These are phyloP conservation scores for Phoma sp. DNA, from an alignment of 2,329 filamentous ascomycete genomes.

Conservation along the genomic window DNA sequence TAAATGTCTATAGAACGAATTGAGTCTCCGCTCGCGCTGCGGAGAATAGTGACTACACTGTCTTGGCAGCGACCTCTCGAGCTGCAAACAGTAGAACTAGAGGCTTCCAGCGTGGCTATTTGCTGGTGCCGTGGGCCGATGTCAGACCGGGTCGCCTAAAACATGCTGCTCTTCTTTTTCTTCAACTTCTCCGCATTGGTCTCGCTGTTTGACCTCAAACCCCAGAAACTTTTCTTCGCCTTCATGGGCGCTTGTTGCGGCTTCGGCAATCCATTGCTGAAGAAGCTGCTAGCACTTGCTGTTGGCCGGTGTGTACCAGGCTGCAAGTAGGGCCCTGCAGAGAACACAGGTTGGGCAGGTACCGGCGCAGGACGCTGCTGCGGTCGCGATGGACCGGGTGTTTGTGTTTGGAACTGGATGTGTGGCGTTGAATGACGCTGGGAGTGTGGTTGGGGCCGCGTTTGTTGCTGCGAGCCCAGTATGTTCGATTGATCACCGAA, in stretches of 20 bases:
- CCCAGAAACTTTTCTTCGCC: conserved; percentile 49
- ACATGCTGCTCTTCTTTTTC: conserved; percentile 55
- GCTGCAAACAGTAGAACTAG: too few relatives aligned
- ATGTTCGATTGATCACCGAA: conserved; percentile 62
- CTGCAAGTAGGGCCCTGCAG: conserved; percentile 42
- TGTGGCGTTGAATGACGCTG: conserved; percentile 34
- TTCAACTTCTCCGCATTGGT: conserved; percentile 41
- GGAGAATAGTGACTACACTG: too few relatives aligned
- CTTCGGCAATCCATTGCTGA: conserved; percentile 40
- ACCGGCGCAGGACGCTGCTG: conserved; percentile 24
- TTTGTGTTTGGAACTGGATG: conserved; percentile 24
- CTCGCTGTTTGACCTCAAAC: conserved; percentile 42
- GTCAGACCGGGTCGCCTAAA: conserved; percentile 32
- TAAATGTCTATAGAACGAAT: background rate
- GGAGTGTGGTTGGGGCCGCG: conserved; percentile 24
- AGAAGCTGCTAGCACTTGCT: conserved; percentile 45
- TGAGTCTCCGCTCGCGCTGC: background rate
- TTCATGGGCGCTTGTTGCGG: conserved; percentile 32
- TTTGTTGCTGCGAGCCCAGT: conserved; percentile 22
- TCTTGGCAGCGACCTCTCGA: too few relatives aligned
- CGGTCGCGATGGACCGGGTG: conserved; percentile 18
- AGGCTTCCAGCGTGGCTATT: too few relatives aligned
- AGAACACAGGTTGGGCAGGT: conserved; percentile 23
- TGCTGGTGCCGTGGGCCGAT: too few relatives aligned
- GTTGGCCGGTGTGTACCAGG: conserved; percentile 32